Percentiles rank a stretch among this genome's conserved stretches.
Evolutionary conservation across 2,329 filamentous ascomycete genomes (phyloP).

Genomic region (Diaporthe batatas): DNA sequence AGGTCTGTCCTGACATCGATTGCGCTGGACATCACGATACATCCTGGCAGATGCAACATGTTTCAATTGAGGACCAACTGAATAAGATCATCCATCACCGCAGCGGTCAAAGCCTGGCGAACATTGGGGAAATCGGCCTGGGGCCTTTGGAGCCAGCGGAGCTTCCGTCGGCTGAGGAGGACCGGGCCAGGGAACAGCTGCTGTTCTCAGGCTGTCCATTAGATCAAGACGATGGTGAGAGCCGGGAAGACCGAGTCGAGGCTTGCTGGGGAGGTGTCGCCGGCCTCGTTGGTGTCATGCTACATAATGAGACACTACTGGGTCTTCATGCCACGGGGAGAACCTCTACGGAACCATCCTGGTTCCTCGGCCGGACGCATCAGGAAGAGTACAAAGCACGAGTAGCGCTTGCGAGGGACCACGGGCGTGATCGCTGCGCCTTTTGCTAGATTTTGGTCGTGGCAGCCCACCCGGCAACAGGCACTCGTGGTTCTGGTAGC

Average conservation of each 20-base stretch:
- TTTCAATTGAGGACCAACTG: background rate
- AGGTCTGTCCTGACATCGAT: background rate
- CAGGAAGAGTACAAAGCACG: constrained; percentile 10
- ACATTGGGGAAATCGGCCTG: constrained; percentile 3
- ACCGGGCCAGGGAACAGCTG: background rate
- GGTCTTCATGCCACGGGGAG: background rate
- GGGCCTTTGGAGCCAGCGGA: constrained; percentile 18
- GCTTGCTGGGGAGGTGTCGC: background rate
- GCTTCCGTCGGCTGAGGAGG: background rate
- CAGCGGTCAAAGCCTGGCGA: background rate
- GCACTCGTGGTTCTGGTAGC: background rate
- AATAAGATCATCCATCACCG: constrained; percentile 2
- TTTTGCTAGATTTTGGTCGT: constrained; percentile 5
- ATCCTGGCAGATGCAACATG: background rate
- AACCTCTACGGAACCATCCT: background rate
- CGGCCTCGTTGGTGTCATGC: constrained; percentile 14
- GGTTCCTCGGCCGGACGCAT: constrained; percentile 33
- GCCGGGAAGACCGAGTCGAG: background rate
- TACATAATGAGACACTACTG: background rate
- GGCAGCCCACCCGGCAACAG: background rate
- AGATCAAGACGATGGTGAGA: background rate
- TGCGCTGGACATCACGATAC: constrained; percentile 1
- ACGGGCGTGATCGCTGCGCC: background rate
- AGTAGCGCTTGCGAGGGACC: background rate
- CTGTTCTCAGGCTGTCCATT: background rate